phyloP scores from a whole-genome alignment of 2,329 filamentous ascomycete species.

The Beauveria varroae region DNA sequence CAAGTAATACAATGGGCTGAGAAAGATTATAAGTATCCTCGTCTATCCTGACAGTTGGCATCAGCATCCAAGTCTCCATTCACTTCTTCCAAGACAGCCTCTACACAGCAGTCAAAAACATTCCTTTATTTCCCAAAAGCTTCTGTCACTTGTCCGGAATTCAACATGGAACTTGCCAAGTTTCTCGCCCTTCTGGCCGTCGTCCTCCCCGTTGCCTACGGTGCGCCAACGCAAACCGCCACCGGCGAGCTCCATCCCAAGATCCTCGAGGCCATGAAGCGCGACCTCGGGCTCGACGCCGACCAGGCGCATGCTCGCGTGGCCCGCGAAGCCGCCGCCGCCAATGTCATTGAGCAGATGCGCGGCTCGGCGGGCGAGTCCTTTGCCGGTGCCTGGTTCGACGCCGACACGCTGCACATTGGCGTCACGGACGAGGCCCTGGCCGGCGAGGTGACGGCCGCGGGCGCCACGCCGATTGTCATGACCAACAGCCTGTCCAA shows the following conservation, averaged over 20 bases:
- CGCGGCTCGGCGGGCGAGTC: slow-evolving; percentile 23
- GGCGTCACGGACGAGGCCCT: slow-evolving; percentile 29
- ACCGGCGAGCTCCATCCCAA: slow-evolving; percentile 28
- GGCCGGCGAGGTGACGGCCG: slow-evolving; percentile 26
- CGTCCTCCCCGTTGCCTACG: slow-evolving; percentile 32
- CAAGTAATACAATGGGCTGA: background rate
- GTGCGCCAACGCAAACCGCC: slow-evolving; percentile 28
- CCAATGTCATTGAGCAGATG: slow-evolving; percentile 29
- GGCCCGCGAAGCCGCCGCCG: slow-evolving; percentile 21
- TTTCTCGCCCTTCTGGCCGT: slow-evolving; percentile 31
- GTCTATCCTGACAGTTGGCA: background rate
- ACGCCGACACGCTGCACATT: slow-evolving; percentile 27
- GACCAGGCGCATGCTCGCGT: slow-evolving; percentile 31
- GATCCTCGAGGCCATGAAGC: slow-evolving; percentile 35
- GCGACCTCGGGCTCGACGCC: slow-evolving; percentile 31
- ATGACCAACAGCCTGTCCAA: slow-evolving; percentile 28
- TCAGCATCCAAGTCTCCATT: background rate
- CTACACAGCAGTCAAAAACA: background rate
- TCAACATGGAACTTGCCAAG: slow-evolving; percentile 29
- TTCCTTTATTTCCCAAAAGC: too few relatives aligned
- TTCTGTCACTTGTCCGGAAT: background rate
- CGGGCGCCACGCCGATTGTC: slow-evolving; percentile 27
- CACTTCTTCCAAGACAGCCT: background rate
- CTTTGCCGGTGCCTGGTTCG: slow-evolving; percentile 33
- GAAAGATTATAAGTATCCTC: background rate